Percentiles rank a stretch among this genome's conserved stretches.
phyloP scores from a whole-genome alignment of 2,329 filamentous ascomycete genomes.

The Cercospora janseana region DNA sequence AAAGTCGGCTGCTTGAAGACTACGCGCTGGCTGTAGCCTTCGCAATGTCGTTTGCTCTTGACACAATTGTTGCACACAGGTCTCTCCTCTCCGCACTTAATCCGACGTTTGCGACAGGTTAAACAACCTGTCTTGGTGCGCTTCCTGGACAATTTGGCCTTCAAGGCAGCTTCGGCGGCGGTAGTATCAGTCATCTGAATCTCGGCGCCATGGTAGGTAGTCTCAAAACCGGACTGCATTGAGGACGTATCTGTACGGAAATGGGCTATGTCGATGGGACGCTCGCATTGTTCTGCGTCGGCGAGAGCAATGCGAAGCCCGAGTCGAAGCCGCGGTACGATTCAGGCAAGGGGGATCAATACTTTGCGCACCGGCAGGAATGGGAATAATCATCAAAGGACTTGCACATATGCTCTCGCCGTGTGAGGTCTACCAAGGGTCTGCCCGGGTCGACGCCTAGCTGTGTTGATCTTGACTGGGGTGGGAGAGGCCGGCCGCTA shows the following conservation, averaged over 20 bases:
- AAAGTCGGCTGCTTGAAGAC: slow-evolving; percentile 74
- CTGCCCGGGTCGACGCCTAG: slow-evolving; percentile 2
- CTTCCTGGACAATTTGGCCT: slow-evolving; percentile 47
- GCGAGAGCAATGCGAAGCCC: not conserved
- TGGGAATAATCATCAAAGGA: no score
- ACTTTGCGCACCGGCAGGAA: no score
- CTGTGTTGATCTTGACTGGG: slow-evolving; percentile 15
- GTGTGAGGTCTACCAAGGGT: no score
- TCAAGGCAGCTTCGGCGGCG: slow-evolving; percentile 32
- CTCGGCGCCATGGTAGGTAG: not conserved
- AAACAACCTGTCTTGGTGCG: slow-evolving; percentile 91
- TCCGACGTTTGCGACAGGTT: slow-evolving; percentile 89
- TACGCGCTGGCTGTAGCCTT: slow-evolving; percentile 78
- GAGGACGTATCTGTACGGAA: not conserved
- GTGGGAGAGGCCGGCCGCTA: slow-evolving; percentile 8
- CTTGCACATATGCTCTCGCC: no score
- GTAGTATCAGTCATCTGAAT: slow-evolving; percentile 27
- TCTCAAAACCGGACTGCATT: slow-evolving; percentile 2
- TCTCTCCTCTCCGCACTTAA: slow-evolving; percentile 92
- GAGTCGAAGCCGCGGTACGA: not conserved
- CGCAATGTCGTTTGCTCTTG: slow-evolving; percentile 79
- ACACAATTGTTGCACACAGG: slow-evolving; percentile 81
- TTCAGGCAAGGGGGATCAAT: not conserved
- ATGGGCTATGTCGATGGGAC: slow-evolving; percentile 10
- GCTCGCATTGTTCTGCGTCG: slow-evolving; percentile 6